Evolutionary conservation across 2,329 filamentous ascomycete genomes (phyloP), one percentile per base, ranked within the genome.

Genomic region (Ascochyta clinopodiicola): DNA sequence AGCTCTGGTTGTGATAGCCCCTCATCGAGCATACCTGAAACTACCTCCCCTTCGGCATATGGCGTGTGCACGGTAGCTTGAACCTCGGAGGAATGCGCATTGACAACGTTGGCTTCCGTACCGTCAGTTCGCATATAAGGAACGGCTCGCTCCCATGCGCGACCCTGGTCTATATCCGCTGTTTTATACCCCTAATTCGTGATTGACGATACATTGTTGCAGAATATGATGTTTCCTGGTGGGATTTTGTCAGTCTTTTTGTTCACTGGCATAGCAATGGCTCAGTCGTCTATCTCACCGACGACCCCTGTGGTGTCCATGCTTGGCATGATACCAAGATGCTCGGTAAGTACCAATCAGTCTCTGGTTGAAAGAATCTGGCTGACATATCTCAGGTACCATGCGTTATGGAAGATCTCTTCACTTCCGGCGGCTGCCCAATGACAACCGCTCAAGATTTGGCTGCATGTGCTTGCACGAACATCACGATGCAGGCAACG

Each of bases 331-430:
- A 51, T 58, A 8, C 55, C 58, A 22, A 31, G 53, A 6, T 61
- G 58, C 38, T 44, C 55, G 19, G 58, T 61, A 32, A 47, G 51
- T 48, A 4, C 3, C 38, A 12, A 12, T 37, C 7, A 17, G n/a
- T 6, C 24, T 9, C 2, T 12, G 4, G 13, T 22, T 35, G 4
- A 22, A 46, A 13, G 19, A 2, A 15, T 8, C 10, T 3, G 19
- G 25, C 40, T 37, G 8, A 42, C 27, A 29, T 8, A 3, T 37
- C n/a, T 19, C 19, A 62, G 60, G 27, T 53, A 29, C 21, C 51
- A 45, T 62, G 60, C 42, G 45, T 59, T 25, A 51, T 51, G 47
- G 43, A 48, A 5, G 51, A 60, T 13, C 24, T 60, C 13, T 62
- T 62, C 24, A 36, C 35, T 17, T 40, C 43, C 5, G 57, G 56